These are phyloP conservation scores for Penicillium canescens DNA, from an alignment of 495 filamentous ascomycete genomes.

Conservation along the genomic window DNA sequence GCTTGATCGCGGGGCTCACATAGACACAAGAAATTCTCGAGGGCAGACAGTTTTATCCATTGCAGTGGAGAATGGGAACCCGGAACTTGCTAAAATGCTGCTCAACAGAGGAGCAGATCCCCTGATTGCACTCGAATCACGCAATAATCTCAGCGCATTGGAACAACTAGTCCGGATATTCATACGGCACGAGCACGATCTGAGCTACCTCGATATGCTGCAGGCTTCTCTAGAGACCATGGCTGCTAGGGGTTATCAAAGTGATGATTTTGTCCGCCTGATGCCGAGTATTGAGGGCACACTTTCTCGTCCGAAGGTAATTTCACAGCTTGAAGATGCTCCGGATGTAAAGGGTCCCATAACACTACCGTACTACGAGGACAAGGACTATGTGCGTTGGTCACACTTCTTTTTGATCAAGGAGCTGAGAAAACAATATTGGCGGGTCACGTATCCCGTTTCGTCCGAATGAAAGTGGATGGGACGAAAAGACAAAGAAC, in stretches of 20 bases:
- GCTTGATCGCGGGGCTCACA: neutral
- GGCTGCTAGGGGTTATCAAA: neutral
- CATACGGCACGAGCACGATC: neutral
- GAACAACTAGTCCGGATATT: neutral
- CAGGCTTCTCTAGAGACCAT: neutral
- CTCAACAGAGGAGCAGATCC: neutral
- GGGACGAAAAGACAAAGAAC: too few species aligned
- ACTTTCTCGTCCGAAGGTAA: neutral
- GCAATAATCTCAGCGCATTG: neutral
- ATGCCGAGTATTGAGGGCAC: neutral
- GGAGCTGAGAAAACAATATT: neutral
- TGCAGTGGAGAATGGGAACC: neutral
- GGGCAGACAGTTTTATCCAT: neutral
- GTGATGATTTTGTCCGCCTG: conserved; percentile 1
- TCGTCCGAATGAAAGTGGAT: too few species aligned
- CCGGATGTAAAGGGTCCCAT: neutral
- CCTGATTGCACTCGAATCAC: neutral
- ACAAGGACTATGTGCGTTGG: neutral
- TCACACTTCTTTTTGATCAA: conserved; percentile 1
- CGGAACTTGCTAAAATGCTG: neutral
- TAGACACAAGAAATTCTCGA: neutral
- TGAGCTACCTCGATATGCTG: neutral
- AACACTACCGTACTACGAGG: neutral
- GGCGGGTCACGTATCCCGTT: neutral
- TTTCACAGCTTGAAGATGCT: neutral